Base-by-base conservation (phyloP, 2,329 filamentous ascomycete genomes). In the Exserohilum rostratum region DNA sequence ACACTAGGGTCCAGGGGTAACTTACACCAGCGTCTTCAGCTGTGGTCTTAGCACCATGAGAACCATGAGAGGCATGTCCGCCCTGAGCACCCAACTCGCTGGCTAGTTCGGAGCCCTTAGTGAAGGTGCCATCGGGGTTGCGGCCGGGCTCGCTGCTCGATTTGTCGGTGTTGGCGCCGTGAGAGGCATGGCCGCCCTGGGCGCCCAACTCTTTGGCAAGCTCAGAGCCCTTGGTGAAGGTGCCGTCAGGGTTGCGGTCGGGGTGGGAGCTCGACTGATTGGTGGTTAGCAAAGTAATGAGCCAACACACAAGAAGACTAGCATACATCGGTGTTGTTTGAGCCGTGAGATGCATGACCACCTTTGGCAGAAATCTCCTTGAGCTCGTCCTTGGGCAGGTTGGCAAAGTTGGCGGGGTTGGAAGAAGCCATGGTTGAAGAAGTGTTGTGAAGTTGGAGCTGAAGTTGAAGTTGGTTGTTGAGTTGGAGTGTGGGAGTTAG, bases 391-490 rank as follows among this genome's bases (percentile, higher is more conserved):
- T 77, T 79, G 54, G 80, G 74, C 34, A 79, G 77, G 72, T 83
- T 83, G 72, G 80, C 80, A 58, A 83, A 82, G 74, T 83, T 83
- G 53, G 72, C 76, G 30, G 80, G 79, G 72, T 82, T 82, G 61
- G 74, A 72, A 55, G 70, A 72, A 33, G 74, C 68, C 74, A 76
- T 76, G 17, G 17, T 44, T 56, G 64, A 35, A 57, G 64, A 5
- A 5, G 37, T 44, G 10, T 12, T 57, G 29, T 25, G 38, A 15
- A 40, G 25, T 43, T 38, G 49, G 34, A 31, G 37, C 53, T 44
- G 46, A 12, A 39, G 49, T 38, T 44, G 25, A 30, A 46, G 25
- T 29, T 46, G 15, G 20, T 38, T 17, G 47, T 50, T 57, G 43
- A 38, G 43, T 31, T 40, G 30, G 18, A 31, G 22, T 11, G 12